phyloP scores from a whole-genome alignment of 768 basidiomycete species.

The Lentinula raphanica region DNA sequence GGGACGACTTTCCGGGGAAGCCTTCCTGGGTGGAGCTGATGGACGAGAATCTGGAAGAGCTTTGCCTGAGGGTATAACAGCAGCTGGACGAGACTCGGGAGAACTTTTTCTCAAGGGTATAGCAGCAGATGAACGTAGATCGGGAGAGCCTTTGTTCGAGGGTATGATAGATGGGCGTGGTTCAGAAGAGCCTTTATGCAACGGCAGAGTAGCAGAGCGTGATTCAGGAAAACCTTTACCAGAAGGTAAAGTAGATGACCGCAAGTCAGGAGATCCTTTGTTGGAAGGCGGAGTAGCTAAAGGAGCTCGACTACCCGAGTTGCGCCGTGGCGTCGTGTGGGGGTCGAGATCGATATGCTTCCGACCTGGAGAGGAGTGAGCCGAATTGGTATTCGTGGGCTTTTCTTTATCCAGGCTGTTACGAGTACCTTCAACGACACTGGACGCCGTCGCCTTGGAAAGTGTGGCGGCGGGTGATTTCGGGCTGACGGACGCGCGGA shows the following conservation, averaged over 20 bases:
- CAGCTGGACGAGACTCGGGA: background rate
- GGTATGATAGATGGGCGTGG: background rate
- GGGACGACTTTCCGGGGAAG: background rate
- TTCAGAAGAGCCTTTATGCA: constrained; percentile 2
- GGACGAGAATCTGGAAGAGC: background rate
- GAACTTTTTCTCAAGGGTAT: background rate
- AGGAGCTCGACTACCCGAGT: constrained; percentile 39
- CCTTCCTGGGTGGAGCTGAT: background rate
- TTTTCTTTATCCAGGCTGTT: constrained; percentile 36
- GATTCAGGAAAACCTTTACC: background rate
- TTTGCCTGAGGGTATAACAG: background rate
- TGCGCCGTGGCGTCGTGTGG: constrained; percentile 40
- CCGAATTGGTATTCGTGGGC: constrained; percentile 40
- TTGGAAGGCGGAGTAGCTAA: constrained; percentile 31
- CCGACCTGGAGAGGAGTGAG: constrained; percentile 57
- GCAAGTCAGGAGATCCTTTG: background rate
- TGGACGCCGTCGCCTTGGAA: constrained; percentile 31
- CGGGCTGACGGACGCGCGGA: constrained; percentile 52
- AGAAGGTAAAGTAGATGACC: background rate
- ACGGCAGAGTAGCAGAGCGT: constrained; percentile 21
- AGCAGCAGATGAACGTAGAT: background rate
- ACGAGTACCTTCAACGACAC: constrained; percentile 19
- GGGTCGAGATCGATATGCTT: constrained; percentile 54
- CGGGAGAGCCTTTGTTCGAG: background rate
- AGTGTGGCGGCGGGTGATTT: constrained; percentile 35